Evolutionary conservation across 2,329 filamentous ascomycete species (phyloP), one percentile per base, ranked within the genome.

Genomic region (Dothiorella sarmentorum): DNA sequence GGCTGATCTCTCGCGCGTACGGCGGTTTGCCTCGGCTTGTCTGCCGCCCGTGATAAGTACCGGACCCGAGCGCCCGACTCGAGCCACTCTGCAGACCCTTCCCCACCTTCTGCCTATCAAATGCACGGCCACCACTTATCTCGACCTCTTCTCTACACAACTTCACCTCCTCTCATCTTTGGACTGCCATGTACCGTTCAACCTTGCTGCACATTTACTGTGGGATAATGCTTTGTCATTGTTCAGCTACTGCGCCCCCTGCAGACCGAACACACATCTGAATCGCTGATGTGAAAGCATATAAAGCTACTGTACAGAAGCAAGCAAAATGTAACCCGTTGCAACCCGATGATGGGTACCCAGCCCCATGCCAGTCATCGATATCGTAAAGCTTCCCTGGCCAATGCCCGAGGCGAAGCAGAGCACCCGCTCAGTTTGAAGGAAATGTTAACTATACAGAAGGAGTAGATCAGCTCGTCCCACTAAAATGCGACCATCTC

Each of bases 281-380:
- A n/a, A n/a, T n/a, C n/a, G n/a, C n/a, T n/a, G n/a, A n/a, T n/a
- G n/a, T 10, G 10, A 4, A 26, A 38, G 20, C 13, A 27, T 18
- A 17, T 15, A 15, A 35, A 40, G 40, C 49, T 53, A 42, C 49
- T 40, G 22, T 53, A 53, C 49, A 53, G 17, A 13, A n/a, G 33
- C 24, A 27, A 49, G 31, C 35, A 49, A 49, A 58, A 58, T 18
- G n/a, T 26, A 35, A 38, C 29, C 26, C 17, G 55, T 24, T 40
- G 33, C 44, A 51, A 52, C 37, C 56, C 44, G 56, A 40, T 52
- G 44, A 51, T 52, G 26, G 56, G 45, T 35, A 52, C 35, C 56
- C 56, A 44, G 44, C 56, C n/a, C 31, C 29, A 52, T 43, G 44
- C 44, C 35, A 51, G 44, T 58, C 56, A 43, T 58, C 56, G 45